Evolutionary conservation across 176 grass and related monocot species (phyloP).

Genomic region (Canna indica): DNA sequence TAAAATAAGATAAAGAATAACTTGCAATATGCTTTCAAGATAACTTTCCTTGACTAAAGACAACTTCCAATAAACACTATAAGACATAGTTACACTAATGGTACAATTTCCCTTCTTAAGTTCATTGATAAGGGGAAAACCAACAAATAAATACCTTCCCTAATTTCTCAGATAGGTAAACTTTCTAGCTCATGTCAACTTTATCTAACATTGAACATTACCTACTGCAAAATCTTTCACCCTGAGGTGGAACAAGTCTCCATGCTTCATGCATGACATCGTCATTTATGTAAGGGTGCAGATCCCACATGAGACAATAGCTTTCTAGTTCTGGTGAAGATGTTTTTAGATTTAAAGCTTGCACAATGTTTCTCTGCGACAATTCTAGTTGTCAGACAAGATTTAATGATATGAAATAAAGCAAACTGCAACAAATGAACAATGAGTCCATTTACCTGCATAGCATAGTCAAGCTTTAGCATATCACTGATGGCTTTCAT

Average conservation of each 20-base stretch:
- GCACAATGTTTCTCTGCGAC: slow-evolving; percentile 52
- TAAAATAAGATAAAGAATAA: too few species aligned
- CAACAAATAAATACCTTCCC: not conserved
- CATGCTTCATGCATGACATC: slow-evolving; percentile 33
- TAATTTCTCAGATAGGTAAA: not conserved
- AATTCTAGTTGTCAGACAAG: not conserved
- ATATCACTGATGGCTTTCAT: slow-evolving; percentile 42
- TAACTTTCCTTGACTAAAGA: too few species aligned
- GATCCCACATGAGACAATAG: slow-evolving; percentile 66
- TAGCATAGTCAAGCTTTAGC: slow-evolving; percentile 58
- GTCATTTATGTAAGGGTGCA: slow-evolving; percentile 45
- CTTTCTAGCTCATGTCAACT: not conserved
- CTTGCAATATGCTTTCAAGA: too few species aligned
- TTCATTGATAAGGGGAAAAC: not conserved
- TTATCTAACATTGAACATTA: not conserved
- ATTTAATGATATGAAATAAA: not conserved
- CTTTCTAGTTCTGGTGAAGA: slow-evolving; percentile 38
- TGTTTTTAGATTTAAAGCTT: slow-evolving; percentile 34
- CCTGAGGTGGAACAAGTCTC: slow-evolving; percentile 27
- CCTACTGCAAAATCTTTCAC: not conserved
- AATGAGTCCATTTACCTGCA: slow-evolving; percentile 35
- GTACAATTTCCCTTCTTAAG: too few species aligned
- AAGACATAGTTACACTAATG: too few species aligned
- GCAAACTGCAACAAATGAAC: not conserved
- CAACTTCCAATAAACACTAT: not conserved